Evolutionary conservation across 2,329 filamentous ascomycete genomes (phyloP), one percentile per base, ranked within the genome.

Genomic region (Cryphonectria parasitica): DNA sequence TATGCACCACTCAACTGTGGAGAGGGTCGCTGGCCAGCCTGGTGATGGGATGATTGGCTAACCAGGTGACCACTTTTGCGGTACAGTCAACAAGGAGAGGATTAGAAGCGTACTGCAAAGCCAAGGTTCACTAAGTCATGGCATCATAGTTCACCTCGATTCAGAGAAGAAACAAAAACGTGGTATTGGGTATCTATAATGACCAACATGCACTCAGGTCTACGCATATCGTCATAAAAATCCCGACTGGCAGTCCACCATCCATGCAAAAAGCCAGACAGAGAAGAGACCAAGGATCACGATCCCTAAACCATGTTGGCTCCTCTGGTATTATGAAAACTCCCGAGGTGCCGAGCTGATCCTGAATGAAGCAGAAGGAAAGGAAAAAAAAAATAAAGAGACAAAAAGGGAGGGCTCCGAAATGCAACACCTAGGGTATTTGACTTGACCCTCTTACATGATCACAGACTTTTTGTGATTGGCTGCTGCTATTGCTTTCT

Each of bases 131-230:
- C 8, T 3, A 11, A 11, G 22, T 49, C 22, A 49, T 6, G 8
- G 22, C 45, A 49, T 49, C 41, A 43, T 17, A 49, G 8, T 11
- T 2, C 2, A n/a, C 22, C 19, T 25, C 10, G 6, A 3, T 7
- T 19, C 28, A 52, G 28, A 52, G 28, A 28, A 49, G 17, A 56
- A 66, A 58, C 13, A 56, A 43, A 39, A 54, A 31, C 15, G 66
- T 62, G 43, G 60, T 68, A 63, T 68, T 62, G 66, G 66, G 66
- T 68, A 68, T 68, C 66, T 64, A 62, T 64, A 64, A 67, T 67
- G 15, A 64, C 58, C 66, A 68, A 62, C 41, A 52, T 52, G 45
- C 28, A 64, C 56, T 60, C 52, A 68, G 43, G 65, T 49, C 65
- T 68, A 64, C 60, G 28, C 63, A 64, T 64, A 64, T 56, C 66